Evolutionary conservation across 345 rosid species (phyloP).

Genomic region (Eucalyptus victrix): DNA sequence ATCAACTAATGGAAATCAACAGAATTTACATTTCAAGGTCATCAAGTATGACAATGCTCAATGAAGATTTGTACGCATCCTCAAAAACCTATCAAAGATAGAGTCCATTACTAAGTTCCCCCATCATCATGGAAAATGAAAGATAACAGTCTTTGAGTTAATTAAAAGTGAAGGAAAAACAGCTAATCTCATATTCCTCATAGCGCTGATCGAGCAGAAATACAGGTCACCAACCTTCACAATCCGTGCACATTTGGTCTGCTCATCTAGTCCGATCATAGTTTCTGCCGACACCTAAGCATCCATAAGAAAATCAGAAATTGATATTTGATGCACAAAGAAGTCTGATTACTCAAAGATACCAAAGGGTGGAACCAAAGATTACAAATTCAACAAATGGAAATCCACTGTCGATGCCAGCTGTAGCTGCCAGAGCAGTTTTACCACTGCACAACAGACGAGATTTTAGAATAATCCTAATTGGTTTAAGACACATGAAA

Average conservation of each 20-base stretch:
- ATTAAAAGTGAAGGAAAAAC: neutral
- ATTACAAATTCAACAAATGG: slow-evolving; percentile 95
- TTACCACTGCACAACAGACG: slow-evolving; percentile 58
- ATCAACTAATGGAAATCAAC: neutral
- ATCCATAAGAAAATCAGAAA: neutral
- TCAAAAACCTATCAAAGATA: slow-evolving; percentile 55
- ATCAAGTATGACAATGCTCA: slow-evolving; percentile 88
- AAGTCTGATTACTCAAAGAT: neutral
- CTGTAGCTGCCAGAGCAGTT: slow-evolving; percentile 93
- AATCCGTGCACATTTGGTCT: slow-evolving; percentile 83
- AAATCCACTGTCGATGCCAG: slow-evolving; percentile 79
- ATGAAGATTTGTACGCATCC: slow-evolving; percentile 91
- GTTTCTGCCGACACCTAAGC: slow-evolving; percentile 85
- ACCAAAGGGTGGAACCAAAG: neutral
- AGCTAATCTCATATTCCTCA: neutral
- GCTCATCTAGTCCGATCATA: slow-evolving; percentile 91
- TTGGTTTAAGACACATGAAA: neutral
- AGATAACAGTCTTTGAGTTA: neutral
- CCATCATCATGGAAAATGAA: neutral
- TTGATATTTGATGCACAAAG: neutral
- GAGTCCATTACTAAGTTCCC: neutral
- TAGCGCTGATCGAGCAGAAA: rapidly evolving
- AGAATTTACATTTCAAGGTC: slow-evolving; percentile 75
- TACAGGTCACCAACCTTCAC: slow-evolving; percentile 44
- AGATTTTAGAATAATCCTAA: neutral